These are phyloP conservation scores for Citrus trifoliata DNA, from an alignment of 345 rosid species.

Conservation along the genomic window DNA sequence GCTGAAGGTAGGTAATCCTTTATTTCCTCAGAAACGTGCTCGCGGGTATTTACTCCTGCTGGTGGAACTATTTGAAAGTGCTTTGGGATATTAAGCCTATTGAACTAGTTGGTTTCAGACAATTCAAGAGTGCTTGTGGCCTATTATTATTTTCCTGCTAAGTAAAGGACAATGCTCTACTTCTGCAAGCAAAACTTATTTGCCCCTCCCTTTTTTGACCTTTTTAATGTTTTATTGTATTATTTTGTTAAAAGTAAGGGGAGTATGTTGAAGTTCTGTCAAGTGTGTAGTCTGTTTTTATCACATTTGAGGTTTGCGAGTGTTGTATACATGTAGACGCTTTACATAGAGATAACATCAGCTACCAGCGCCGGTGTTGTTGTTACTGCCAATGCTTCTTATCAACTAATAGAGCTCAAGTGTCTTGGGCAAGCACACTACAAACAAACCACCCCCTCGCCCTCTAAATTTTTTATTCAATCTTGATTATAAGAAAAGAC, in stretches of 20 bases:
- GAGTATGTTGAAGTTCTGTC: not conserved
- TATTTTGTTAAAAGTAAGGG: not conserved
- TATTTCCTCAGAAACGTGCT: not conserved
- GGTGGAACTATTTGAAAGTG: not conserved
- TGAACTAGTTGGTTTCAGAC: not conserved
- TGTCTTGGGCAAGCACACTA: no score
- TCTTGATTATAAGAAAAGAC: no score
- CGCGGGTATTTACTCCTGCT: not conserved
- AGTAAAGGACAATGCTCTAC: not conserved
- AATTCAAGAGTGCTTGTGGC: not conserved
- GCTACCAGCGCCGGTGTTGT: no score
- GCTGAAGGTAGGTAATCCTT: slow-evolving; percentile 70
- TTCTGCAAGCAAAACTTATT: not conserved
- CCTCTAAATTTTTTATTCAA: no score
- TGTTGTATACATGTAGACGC: no score
- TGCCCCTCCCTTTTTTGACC: not conserved
- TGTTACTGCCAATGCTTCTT: no score
- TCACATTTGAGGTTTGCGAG: no score
- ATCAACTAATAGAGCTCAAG: no score
- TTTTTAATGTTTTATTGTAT: not conserved
- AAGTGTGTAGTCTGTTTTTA: no score
- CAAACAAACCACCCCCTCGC: no score
- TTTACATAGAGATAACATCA: no score
- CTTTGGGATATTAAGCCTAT: not conserved
- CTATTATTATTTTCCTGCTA: not conserved